These are phyloP conservation scores for Crassisporium funariophilum DNA, from an alignment of 768 basidiomycete genomes.

Conservation along the genomic window DNA sequence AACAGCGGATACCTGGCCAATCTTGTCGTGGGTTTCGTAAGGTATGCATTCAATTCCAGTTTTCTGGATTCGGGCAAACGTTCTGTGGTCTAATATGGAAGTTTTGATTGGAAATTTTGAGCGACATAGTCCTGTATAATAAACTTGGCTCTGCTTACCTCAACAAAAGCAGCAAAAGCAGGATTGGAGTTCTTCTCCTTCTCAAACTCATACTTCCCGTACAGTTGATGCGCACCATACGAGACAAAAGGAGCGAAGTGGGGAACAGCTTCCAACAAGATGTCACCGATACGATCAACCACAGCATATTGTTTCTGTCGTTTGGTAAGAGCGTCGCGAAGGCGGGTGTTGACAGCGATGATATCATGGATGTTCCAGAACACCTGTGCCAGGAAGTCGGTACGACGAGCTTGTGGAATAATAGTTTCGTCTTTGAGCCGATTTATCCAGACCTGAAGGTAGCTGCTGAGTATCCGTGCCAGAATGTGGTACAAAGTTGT, in stretches of 20 bases:
- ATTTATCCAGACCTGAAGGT: conserved; percentile 80
- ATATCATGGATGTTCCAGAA: conserved; percentile 99
- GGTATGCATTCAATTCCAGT: conserved; percentile 94
- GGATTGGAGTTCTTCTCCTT: conserved; percentile 95
- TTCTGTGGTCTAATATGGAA: conserved; percentile 70
- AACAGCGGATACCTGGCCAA: conserved; percentile 95
- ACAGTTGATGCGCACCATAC: conserved; percentile 95
- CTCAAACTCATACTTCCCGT: conserved; percentile 99
- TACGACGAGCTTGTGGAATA: conserved; percentile 73
- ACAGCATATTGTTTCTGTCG: conserved; percentile 95
- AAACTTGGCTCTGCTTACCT: conserved; percentile 50
- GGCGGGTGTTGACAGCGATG: conserved; percentile 83
- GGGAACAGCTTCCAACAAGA: conserved; percentile 83
- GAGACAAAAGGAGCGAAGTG: conserved; percentile 91
- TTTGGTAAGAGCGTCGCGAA: conserved; percentile 94
- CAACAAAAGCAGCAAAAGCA: conserved; percentile 93
- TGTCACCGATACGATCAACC: conserved; percentile 89
- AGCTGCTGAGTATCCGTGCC: conserved; percentile 1
- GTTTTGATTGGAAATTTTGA: background rate
- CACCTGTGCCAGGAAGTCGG: conserved; percentile 89
- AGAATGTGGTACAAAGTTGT: conserved; percentile 4
- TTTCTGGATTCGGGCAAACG: conserved; percentile 94
- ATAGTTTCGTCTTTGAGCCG: conserved; percentile 76
- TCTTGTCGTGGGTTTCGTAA: conserved; percentile 97
- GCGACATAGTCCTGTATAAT: no score